Percentiles rank a stretch among this genome's conserved stretches.
Conservation (phyloP, 306 rosid species). For the Mimosa pudica region DNA sequence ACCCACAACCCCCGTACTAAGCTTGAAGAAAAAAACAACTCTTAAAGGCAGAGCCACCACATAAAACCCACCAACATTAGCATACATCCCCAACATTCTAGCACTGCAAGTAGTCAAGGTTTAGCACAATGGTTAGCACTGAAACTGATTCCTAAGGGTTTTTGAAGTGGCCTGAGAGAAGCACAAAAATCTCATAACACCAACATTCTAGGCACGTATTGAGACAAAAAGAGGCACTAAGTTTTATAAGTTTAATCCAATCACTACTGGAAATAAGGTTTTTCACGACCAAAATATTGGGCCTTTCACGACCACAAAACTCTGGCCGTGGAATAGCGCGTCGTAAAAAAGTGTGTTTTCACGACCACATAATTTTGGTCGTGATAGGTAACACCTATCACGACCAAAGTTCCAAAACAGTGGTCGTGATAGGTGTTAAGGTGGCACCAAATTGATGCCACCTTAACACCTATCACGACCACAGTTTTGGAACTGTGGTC, state of each 20-base stretch:
- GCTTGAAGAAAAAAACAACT: conserved; percentile 65
- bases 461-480: too few species aligned
- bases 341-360: too few species aligned
- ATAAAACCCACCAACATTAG: conserved; percentile 79
- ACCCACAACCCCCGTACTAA: conserved; percentile 60
- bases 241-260: conserved; percentile 70
- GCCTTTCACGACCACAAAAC: too few species aligned
- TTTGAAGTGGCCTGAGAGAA: conserved; percentile 60
- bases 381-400: too few species aligned
- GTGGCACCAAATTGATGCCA: too few species aligned
- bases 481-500: too few species aligned
- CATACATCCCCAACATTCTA: conserved; percentile 74
- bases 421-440: too few species aligned
- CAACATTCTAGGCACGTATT: conserved; percentile 93
- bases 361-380: too few species aligned
- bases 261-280: conserved; percentile 27
- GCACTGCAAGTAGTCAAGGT: conserved; percentile 71
- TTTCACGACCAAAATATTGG: too few species aligned
- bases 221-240: conserved; percentile 78
- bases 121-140: conserved; percentile 56
- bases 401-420: too few species aligned
- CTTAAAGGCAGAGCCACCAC: conserved; percentile 71
- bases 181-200: conserved; percentile 82
- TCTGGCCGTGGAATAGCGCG: too few species aligned
- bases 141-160: conserved; percentile 60